Evolutionary conservation across 352 stramenopile species (phyloP).

Genomic region (Phytophthora foliorum): DNA sequence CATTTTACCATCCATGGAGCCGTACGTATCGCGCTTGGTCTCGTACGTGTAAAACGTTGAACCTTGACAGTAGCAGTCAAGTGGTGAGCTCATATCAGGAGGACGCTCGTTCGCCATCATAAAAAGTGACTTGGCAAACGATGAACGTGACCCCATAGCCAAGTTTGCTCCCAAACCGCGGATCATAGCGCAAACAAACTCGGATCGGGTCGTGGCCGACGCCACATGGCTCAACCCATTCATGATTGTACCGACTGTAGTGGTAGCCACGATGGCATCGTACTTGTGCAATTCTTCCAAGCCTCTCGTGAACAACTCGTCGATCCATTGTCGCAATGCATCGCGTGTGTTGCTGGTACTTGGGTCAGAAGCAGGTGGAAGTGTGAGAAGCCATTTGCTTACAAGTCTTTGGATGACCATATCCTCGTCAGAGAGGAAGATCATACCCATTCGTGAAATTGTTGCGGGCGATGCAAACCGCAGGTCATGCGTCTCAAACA

Average conservation of each 20-base stretch:
- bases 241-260: constrained; percentile 94
- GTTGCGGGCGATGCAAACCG: constrained; percentile 96
- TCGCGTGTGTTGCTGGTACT: constrained; percentile 45
- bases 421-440: constrained; percentile 95
- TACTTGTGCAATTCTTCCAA: constrained; percentile 91
- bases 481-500: constrained; percentile 97
- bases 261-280: constrained; percentile 92
- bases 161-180: constrained; percentile 95
- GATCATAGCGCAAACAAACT: constrained; percentile 94
- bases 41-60: constrained; percentile 77
- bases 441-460: constrained; percentile 97
- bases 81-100: constrained; percentile 84
- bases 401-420: constrained; percentile 84
- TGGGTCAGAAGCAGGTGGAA: constrained; percentile 25
- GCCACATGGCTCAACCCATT: constrained; percentile 93
- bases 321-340: constrained; percentile 88
- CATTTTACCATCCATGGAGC: constrained; percentile 71
- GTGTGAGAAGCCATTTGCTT: constrained; percentile 81
- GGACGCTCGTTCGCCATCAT: constrained; percentile 93
- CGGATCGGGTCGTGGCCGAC: constrained; percentile 68
- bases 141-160: constrained; percentile 64
- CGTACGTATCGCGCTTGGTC: constrained; percentile 85
- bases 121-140: constrained; percentile 93
- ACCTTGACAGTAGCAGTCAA: constrained; percentile 92
- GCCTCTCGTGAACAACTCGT: constrained; percentile 93